Evolutionary conservation across 352 stramenopile genomes (phyloP).

Genomic region (Phytophthora fragariae): DNA sequence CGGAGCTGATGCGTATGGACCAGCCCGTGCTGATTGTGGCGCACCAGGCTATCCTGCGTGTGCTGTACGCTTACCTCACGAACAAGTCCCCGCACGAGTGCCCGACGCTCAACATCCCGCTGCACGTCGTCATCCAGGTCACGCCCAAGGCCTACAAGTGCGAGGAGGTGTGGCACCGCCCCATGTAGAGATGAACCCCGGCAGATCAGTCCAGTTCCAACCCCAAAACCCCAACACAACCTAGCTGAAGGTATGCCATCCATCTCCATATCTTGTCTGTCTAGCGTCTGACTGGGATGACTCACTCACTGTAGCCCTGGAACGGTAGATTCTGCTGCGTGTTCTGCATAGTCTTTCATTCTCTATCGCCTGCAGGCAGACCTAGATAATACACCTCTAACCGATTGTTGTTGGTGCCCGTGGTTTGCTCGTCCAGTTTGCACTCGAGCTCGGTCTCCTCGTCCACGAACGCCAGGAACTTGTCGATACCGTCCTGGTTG

Average conservation of each 20-base stretch:
- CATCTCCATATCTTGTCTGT: slow-evolving; percentile 16
- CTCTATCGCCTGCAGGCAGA: slow-evolving; percentile 24
- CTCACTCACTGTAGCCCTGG: background rate
- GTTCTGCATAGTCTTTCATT: slow-evolving; percentile 19
- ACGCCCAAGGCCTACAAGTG: slow-evolving; percentile 95
- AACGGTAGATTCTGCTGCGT: background rate
- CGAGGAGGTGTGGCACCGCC: slow-evolving; percentile 93
- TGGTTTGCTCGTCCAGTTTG: slow-evolving; percentile 52
- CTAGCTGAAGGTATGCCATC: slow-evolving; percentile 17
- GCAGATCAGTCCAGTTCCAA: slow-evolving; percentile 23
- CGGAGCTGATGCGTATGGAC: slow-evolving; percentile 96
- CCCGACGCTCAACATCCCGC: slow-evolving; percentile 92
- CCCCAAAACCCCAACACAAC: slow-evolving; percentile 14
- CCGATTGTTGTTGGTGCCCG: slow-evolving; percentile 62
- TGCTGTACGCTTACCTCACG: slow-evolving; percentile 97
- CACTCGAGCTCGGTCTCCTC: slow-evolving; percentile 55
- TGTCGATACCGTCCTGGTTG: slow-evolving; percentile 83
- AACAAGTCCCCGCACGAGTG: slow-evolving; percentile 93
- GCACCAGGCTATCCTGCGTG: slow-evolving; percentile 96
- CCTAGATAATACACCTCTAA: slow-evolving; percentile 77
- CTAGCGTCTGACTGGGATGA: slow-evolving; percentile 16
- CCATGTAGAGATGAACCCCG: slow-evolving; percentile 63
- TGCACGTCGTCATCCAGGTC: slow-evolving; percentile 97
- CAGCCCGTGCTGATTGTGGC: slow-evolving; percentile 94
- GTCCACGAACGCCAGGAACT: slow-evolving; percentile 74